Conservation (phyloP, 768 basidiomycete genomes). For the Pisolithus orientalis region DNA sequence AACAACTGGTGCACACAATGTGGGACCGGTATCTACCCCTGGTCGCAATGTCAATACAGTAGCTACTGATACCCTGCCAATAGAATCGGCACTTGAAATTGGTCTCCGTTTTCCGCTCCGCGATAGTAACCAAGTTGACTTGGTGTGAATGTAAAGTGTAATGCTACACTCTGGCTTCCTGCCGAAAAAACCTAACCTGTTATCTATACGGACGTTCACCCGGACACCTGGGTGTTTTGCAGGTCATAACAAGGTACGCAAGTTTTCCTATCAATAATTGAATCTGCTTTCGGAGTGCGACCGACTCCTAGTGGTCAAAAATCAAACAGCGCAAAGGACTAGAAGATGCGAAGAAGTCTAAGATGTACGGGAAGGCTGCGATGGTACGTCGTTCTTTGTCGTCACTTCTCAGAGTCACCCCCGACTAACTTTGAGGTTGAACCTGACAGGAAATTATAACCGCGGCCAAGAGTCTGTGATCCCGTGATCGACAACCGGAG, state of each 20-base stretch:
- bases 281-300: slow-evolving; percentile 1
- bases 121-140: too few relatives aligned
- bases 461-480: slow-evolving; percentile 50
- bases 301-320: slow-evolving; percentile 57
- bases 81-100: too few relatives aligned
- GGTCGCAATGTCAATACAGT: too few relatives aligned
- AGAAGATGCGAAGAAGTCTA: slow-evolving; percentile 56
- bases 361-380: slow-evolving; percentile 48
- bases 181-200: slow-evolving; percentile 1
- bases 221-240: slow-evolving; percentile 20
- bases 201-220: slow-evolving; percentile 19
- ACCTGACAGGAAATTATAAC: slow-evolving; percentile 48
- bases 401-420: not conserved
- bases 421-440: not conserved
- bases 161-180: slow-evolving; percentile 4
- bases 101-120: too few relatives aligned
- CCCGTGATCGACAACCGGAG: not conserved
- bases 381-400: slow-evolving; percentile 35
- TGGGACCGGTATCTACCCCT: too few relatives aligned
- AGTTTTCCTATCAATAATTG: not conserved
- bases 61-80: too few relatives aligned
- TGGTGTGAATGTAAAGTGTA: too few relatives aligned
- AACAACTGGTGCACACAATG: too few relatives aligned
- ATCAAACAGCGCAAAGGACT: slow-evolving; percentile 66
- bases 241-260: slow-evolving; percentile 37